Percentiles rank a stretch among this genome's conserved stretches.
Evolutionary conservation across 805 yeast genomes (phyloP).

Genomic region (Tetrapisispora fleetii): DNA sequence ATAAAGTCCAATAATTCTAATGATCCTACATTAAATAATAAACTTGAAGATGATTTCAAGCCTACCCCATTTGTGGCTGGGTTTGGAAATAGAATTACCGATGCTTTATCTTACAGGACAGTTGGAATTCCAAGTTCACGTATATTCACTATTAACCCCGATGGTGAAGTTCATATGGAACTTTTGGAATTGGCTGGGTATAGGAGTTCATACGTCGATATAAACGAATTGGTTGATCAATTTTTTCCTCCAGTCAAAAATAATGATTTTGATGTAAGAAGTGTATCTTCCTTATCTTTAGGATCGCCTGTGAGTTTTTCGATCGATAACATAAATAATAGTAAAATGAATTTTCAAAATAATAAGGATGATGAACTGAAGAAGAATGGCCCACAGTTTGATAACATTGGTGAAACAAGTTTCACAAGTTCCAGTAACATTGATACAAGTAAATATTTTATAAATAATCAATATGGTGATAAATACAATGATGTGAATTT

Average conservation of each 20-base stretch:
- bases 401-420: not conserved
- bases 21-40: not conserved
- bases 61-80: conserved; percentile 93
- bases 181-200: conserved; percentile 88
- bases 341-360: not conserved
- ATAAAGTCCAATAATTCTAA: not conserved
- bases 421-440: conserved; percentile 3
- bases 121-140: conserved; percentile 91
- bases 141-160: conserved; percentile 90
- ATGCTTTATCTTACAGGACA: conserved; percentile 86
- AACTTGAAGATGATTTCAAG: conserved; percentile 30
- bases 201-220: conserved; percentile 75
- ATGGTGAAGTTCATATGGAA: conserved; percentile 97
- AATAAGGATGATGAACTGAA: not conserved
- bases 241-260: conserved; percentile 78
- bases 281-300: conserved; percentile 23
- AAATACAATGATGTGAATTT: conserved; percentile 78
- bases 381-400: not conserved
- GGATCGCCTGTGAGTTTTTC: conserved; percentile 19
- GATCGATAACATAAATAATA: conserved; percentile 10
- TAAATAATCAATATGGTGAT: conserved; percentile 20
- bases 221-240: conserved; percentile 92
- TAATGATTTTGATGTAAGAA: conserved; percentile 27
- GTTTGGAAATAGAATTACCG: conserved; percentile 93
- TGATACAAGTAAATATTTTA: conserved; percentile 15